Evolutionary conservation across 129 eudicot genomes (phyloP).

Genomic region (Apium graveolens): DNA sequence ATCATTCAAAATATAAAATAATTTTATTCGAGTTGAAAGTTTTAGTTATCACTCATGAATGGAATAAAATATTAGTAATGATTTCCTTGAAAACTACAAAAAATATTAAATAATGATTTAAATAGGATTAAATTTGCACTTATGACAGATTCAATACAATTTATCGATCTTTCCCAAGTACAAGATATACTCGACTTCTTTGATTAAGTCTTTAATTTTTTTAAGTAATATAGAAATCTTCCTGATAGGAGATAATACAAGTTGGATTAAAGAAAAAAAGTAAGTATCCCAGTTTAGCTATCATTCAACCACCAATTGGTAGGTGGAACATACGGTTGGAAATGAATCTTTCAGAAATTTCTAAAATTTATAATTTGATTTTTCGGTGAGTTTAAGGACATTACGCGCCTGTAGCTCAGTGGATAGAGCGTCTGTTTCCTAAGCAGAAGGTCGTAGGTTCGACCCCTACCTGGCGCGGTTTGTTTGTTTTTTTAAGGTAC

Average conservation of each 20-base stretch:
- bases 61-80: no score
- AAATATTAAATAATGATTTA: no score
- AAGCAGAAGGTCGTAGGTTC: conserved; percentile 99
- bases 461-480: conserved; percentile 99
- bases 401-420: conserved; percentile 95
- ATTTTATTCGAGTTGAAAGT: not conserved
- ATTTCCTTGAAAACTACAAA: not conserved
- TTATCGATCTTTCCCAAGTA: not conserved
- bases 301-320: not conserved
- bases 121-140: not conserved
- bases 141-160: not conserved
- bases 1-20: no score
- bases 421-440: conserved; percentile 99
- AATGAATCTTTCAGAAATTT: no score
- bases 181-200: no score
- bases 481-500: no score
- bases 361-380: no score
- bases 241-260: not conserved
- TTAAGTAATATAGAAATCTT: no score
- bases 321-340: not conserved
- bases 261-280: not conserved
- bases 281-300: not conserved
- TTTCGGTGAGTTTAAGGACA: no score
- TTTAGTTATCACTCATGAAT: no score
- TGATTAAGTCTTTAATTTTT: no score